phyloP scores from a whole-genome alignment of 352 stramenopile species.

The Pythium brassicae region DNA sequence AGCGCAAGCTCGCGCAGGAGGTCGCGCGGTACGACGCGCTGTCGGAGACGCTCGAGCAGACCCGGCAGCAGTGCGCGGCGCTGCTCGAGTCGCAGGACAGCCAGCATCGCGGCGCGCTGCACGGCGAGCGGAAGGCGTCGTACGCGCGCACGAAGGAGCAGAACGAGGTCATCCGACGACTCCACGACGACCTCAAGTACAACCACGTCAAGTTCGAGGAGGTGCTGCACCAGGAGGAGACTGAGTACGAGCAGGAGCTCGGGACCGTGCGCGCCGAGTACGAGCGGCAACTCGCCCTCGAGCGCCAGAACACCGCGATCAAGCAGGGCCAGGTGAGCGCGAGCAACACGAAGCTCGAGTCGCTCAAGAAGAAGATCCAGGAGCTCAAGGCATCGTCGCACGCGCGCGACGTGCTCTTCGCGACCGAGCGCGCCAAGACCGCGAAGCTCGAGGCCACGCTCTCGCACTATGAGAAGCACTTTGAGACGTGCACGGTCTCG shows the following conservation, averaged over 20 bases:
- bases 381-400: conserved; percentile 73
- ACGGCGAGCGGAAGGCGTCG: conserved; percentile 58
- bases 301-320: conserved; percentile 75
- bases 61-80: conserved; percentile 85
- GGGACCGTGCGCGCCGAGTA: conserved; percentile 50
- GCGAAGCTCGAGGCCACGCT: conserved; percentile 58
- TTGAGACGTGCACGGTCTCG: conserved; percentile 59
- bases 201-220: conserved; percentile 86
- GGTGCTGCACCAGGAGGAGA: conserved; percentile 74
- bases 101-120: conserved; percentile 50
- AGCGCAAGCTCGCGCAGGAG: conserved; percentile 88
- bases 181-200: conserved; percentile 83
- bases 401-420: conserved; percentile 61
- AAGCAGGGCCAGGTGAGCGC: conserved; percentile 79
- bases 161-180: conserved; percentile 77
- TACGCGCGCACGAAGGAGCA: conserved; percentile 73
- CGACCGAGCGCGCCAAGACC: conserved; percentile 67
- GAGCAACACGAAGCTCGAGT: conserved; percentile 77
- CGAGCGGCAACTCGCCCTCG: conserved; percentile 55
- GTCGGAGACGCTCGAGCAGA: conserved; percentile 85
- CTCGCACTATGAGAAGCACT: conserved; percentile 68
- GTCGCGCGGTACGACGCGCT: conserved; percentile 84
- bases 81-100: conserved; percentile 80
- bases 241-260: conserved; percentile 78
- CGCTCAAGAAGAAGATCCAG: conserved; percentile 81